Evolutionary conservation across 2,329 filamentous ascomycete genomes (phyloP), one percentile per base, ranked within the genome.

Genomic region (Aspergillus ochraceus): DNA sequence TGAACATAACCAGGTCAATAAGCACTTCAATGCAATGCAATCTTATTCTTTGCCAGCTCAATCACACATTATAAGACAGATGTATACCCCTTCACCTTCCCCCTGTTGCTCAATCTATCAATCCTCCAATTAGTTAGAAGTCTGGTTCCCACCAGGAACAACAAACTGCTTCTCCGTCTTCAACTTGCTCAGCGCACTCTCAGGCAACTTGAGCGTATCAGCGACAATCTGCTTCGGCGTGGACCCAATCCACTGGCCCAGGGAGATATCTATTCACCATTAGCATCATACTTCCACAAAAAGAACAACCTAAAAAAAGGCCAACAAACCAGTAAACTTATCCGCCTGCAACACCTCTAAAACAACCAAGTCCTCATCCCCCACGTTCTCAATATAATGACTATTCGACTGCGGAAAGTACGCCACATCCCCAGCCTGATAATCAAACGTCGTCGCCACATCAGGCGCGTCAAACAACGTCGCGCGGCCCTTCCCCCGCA

Each of bases 351-450:
- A 90, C 17, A 93, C 86, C 75, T 93, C 90, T 11, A 93, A 78
- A 74, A 92, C 89, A 71, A 93, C 76, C 19, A 89, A 85, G 72
- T 92, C 89, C 52, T 90, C 85, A n/a, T 89, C 87, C 46, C 79
- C 81, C 5, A 91, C 85, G 67, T 92, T 92, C 81, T 94, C 90
- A 56, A 94, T 89, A 71, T 91, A 93, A 71, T 93, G 90, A 3
- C 88, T 90, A 82, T 90, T 91, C 71, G 90, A 91, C 69, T 82
- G 82, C 0, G 90, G 90, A 6, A 93, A 89, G 63, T 92, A 90
- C 14, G 88, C 90, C 0, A 92, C 88, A 67, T 93, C 90, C 2
- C 90, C 90, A 1, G 88, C 83, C 6, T 83, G 77, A 73, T 90
- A 93, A 77, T 93, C 87, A 69, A 93, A 93, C 0, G 90, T 93